Evolutionary conservation across 495 filamentous ascomycete species (phyloP).

Genomic region (Neurospora sp.): DNA sequence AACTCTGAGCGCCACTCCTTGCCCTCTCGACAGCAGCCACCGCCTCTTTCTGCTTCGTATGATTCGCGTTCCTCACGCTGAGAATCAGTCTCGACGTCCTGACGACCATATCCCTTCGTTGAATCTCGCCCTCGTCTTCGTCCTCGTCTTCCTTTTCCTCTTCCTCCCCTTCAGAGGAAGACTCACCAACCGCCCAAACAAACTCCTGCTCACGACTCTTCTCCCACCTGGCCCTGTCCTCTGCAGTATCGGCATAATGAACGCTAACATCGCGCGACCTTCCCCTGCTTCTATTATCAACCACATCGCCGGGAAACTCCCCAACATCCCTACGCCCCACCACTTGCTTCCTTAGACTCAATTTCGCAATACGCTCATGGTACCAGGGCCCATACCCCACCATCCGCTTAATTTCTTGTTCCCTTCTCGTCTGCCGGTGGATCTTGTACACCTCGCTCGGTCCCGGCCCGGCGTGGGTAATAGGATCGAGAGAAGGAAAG

Average conservation of each 20-base stretch:
- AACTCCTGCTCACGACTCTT: background rate
- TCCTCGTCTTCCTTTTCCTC: background rate
- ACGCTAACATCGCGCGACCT: background rate
- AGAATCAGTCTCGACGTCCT: background rate
- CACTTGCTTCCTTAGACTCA: background rate
- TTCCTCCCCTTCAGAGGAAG: background rate
- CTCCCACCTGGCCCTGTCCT: background rate
- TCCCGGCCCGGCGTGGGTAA: constrained; percentile 6
- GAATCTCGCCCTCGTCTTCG: background rate
- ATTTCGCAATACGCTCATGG: background rate
- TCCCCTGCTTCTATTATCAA: background rate
- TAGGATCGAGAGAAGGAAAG: constrained; percentile 10
- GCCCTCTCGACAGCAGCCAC: background rate
- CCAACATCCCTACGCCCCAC: background rate
- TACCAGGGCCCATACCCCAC: background rate
- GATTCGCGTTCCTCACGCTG: background rate
- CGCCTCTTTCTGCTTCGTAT: background rate
- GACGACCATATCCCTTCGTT: background rate
- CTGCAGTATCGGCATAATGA: background rate
- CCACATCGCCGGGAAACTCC: background rate
- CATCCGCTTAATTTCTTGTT: background rate
- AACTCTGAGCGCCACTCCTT: background rate
- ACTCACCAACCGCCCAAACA: background rate
- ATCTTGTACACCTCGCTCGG: constrained; percentile 10
- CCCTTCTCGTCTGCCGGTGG: background rate